phyloP scores from a whole-genome alignment of 176 grass and related monocot species.

The Phragmites australis region DNA sequence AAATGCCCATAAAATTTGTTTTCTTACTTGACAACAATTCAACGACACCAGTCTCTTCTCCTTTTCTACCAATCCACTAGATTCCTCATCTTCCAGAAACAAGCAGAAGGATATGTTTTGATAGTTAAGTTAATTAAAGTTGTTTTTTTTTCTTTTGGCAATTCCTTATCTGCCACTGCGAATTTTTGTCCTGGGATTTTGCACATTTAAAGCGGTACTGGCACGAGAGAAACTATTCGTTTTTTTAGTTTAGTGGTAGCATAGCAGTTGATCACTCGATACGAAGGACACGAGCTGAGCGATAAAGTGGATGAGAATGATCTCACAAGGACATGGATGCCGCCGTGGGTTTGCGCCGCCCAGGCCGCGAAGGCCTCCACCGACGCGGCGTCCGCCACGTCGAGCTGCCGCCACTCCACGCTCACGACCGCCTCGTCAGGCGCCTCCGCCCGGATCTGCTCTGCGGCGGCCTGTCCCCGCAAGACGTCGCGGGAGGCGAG shows the following conservation, averaged over 20 bases:
- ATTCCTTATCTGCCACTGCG: too few species aligned
- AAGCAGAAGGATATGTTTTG: too few species aligned
- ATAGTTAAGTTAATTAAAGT: too few species aligned
- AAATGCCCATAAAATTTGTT: background rate
- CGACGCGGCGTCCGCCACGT: constrained; percentile 55
- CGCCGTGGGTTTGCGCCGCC: constrained; percentile 47
- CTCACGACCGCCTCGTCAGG: background rate
- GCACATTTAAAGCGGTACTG: too few species aligned
- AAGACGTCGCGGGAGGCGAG: constrained; percentile 61
- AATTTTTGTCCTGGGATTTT: too few species aligned
- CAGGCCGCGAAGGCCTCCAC: constrained; percentile 59
- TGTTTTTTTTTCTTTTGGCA: too few species aligned
- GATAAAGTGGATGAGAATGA: background rate
- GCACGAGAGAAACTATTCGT: too few species aligned
- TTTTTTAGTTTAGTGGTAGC: too few species aligned
- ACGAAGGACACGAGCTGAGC: too few species aligned
- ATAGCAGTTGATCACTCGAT: background rate
- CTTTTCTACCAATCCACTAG: too few species aligned
- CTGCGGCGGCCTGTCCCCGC: constrained; percentile 37
- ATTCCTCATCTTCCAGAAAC: background rate
- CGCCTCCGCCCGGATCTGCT: constrained; percentile 33
- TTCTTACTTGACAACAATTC: background rate
- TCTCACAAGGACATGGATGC: constrained; percentile 79
- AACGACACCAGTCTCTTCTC: background rate
- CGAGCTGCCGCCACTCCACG: constrained; percentile 61